Percentiles rank a stretch among this genome's conserved stretches.
These are phyloP conservation scores for Blumeriella jaapii DNA, from an alignment of 2,329 filamentous ascomycete genomes.

Conservation along the genomic window DNA sequence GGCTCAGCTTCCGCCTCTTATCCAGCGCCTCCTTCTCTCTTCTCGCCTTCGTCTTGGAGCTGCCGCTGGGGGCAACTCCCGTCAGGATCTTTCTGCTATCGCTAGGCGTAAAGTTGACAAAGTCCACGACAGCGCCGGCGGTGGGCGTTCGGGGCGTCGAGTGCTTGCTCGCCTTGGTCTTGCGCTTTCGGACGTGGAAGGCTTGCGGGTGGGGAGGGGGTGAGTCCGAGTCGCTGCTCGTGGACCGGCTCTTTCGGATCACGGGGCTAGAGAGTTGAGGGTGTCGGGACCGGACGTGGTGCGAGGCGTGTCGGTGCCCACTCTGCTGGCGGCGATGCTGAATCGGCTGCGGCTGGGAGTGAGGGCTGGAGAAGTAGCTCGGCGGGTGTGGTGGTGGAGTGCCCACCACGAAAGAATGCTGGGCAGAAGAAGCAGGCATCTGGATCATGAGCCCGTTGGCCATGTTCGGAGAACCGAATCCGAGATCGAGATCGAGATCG, in stretches of 20 bases:
- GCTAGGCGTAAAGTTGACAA: conserved; percentile 81
- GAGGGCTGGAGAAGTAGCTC: conserved; percentile 10
- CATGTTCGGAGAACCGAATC: conserved; percentile 12
- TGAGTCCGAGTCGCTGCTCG: conserved; percentile 12
- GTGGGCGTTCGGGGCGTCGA: conserved; percentile 30
- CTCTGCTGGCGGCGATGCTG: background rate
- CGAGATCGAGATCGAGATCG: too few relatives aligned
- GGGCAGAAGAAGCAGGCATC: conserved; percentile 16
- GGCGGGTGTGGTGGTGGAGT: conserved; percentile 13
- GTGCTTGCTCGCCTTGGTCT: conserved; percentile 10
- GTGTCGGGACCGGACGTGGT: conserved; percentile 12
- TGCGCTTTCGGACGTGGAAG: conserved; percentile 22
- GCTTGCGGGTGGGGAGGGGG: conserved; percentile 2
- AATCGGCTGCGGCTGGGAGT: conserved; percentile 3
- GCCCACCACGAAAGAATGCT: conserved; percentile 18
- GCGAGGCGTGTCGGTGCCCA: background rate
- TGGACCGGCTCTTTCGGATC: conserved; percentile 6
- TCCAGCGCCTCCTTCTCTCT: conserved; percentile 81
- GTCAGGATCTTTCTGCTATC: conserved; percentile 72
- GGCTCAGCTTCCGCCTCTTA: conserved; percentile 54
- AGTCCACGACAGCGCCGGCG: conserved; percentile 38
- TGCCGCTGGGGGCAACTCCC: conserved; percentile 84
- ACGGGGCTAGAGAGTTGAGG: conserved; percentile 5
- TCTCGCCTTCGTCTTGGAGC: conserved; percentile 86
- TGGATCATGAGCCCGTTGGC: conserved; percentile 23